A percentile compares a stretch with the other conserved stretches of the same genome.
These are phyloP conservation scores for Penicillium manginii DNA, from an alignment of 495 filamentous ascomycete genomes.

Conservation along the genomic window DNA sequence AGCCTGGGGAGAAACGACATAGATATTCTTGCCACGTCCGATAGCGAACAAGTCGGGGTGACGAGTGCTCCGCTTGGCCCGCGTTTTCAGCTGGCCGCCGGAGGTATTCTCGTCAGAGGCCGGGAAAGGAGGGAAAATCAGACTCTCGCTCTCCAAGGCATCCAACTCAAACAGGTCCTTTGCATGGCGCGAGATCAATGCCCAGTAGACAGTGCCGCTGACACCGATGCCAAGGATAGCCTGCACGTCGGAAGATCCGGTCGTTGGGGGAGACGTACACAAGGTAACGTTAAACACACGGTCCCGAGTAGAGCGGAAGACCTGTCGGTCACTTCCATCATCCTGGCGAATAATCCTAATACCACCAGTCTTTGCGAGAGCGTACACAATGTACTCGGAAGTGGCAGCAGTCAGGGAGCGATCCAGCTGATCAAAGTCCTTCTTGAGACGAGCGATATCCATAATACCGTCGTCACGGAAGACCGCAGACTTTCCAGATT, in stretches of 20 bases:
- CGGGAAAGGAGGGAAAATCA: slow-evolving; percentile 81
- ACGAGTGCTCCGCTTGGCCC: slow-evolving; percentile 83
- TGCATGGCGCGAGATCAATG: slow-evolving; percentile 68
- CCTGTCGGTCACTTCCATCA: slow-evolving; percentile 82
- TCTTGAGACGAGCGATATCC: slow-evolving; percentile 90
- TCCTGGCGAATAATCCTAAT: slow-evolving; percentile 92
- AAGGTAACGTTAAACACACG: slow-evolving; percentile 93
- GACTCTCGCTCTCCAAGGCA: slow-evolving; percentile 72
- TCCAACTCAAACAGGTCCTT: slow-evolving; percentile 75
- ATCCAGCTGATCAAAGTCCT: slow-evolving; percentile 96
- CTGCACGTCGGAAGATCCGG: slow-evolving; percentile 60
- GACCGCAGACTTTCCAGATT: slow-evolving; percentile 45
- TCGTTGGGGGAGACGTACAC: slow-evolving; percentile 59
- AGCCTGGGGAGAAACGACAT: slow-evolving; percentile 82
- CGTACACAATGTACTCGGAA: slow-evolving; percentile 91
- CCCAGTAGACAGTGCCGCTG: slow-evolving; percentile 93
- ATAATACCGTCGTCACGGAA: slow-evolving; percentile 75
- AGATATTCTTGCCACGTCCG: slow-evolving; percentile 92
- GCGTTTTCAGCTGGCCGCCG: slow-evolving; percentile 91
- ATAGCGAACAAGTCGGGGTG: slow-evolving; percentile 93
- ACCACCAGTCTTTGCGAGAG: slow-evolving; percentile 87
- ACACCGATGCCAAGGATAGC: slow-evolving; percentile 89
- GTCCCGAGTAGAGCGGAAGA: slow-evolving; percentile 85
- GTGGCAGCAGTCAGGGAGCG: slow-evolving; percentile 88
- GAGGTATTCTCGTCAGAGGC: slow-evolving; percentile 76